Base-by-base conservation (phyloP, 331 rosid genomes). In the Spiraea crenata region DNA sequence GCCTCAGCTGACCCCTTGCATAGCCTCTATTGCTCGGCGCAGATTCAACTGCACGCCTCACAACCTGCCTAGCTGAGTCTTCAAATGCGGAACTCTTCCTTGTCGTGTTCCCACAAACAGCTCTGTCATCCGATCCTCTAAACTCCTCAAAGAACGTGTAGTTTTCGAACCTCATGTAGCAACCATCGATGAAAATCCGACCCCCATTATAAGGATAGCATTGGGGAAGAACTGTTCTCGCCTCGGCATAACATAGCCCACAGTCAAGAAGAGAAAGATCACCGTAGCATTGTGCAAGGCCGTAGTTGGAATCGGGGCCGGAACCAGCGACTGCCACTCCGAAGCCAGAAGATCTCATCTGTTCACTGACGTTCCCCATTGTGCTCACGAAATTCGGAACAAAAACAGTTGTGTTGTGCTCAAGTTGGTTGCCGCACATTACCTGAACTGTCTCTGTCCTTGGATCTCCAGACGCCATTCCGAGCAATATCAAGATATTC, bases 121-220 rank as follows among this genome's bases (percentile, higher is more conserved):
- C 77, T 46, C 5, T 77, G 65, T 93, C 99, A 19, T 64, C 71
- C 6, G 83, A 78, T 56, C 95, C 99, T 17, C 1, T 20, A 16
- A 74, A 87, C 81, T 91, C 96, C 6, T 78, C 57, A 62, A 73
- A 87, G 65, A 93, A 93, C 72, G 89, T 86, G 74, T 89, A 93
- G 56, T 93, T 91, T 65, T 77, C 89, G 14, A 84, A 81, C 74
- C 99, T 87, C 99, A 93, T 83, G 88, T 89, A 93, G 86, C 99
- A 93, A 19, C 99, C 97, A 57, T 91, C 99, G 4, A 91, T 85
- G 82, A 58, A 89, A 73, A 93, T 84, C 34, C 96, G 85, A 31
- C 92, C 95, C 3, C 83, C 74, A 71, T 74, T 93, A 69, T 38
- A 77, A 71, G 95, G 96, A 79, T 66, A 89, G 80, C 97, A 93